These are phyloP conservation scores for Melampsora larici-populina DNA, from an alignment of 1,284 basidiomycete species.

Conservation along the genomic window DNA sequence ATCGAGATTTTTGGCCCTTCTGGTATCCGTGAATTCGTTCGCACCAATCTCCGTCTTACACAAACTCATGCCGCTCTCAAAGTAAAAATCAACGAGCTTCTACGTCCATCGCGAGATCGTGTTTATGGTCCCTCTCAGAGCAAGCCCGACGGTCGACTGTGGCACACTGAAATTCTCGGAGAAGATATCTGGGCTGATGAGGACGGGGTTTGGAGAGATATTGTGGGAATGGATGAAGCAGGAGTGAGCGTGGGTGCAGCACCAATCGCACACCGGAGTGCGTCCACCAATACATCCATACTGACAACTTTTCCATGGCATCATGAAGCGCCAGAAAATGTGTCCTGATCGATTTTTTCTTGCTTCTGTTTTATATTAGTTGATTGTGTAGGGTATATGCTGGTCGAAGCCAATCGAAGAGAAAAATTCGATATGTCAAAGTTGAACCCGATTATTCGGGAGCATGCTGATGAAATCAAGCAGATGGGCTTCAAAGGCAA, in stretches of 20 bases:
- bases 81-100: conserved; percentile 77
- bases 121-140: conserved; percentile 54
- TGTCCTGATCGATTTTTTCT: neutral
- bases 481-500: conserved; percentile 43
- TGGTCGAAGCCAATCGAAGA: conserved; percentile 62
- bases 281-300: conserved; percentile 45
- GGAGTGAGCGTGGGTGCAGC: conserved; percentile 69
- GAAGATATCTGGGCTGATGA: conserved; percentile 63
- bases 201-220: conserved; percentile 68
- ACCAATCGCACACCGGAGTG: conserved; percentile 75
- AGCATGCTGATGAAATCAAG: conserved; percentile 57
- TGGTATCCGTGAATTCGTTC: conserved; percentile 74
- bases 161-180: conserved; percentile 68
- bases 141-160: conserved; percentile 60
- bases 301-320: neutral
- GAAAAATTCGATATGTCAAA: conserved; percentile 53
- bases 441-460: conserved; percentile 54
- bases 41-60: conserved; percentile 69
- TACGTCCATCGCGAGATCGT: conserved; percentile 59
- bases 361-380: conserved; percentile 58
- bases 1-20: conserved; percentile 79
- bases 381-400: conserved; percentile 75
- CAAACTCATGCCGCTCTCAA: conserved; percentile 64
- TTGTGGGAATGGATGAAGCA: conserved; percentile 57
- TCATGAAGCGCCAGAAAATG: conserved; percentile 11